Base-by-base conservation (phyloP, 306 rosid species). In the Begonia fuchsioides region DNA sequence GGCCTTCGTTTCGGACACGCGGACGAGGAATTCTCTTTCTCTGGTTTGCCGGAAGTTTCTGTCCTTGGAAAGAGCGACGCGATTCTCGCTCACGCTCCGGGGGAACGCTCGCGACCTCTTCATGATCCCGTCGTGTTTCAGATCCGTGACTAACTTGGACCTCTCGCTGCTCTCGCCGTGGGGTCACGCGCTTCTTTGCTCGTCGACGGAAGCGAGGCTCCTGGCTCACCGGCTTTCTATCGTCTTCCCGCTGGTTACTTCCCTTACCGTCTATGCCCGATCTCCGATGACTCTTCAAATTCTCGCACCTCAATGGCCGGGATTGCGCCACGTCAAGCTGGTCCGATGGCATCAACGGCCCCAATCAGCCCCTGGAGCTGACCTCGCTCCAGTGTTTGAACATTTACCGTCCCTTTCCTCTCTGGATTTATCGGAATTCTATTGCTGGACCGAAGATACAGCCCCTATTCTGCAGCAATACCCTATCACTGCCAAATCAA, bases 311-410 rank as follows among this genome's bases (percentile, higher is more conserved):
- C 79, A 70, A 1, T 90, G 94, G 92, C 95, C 85, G 2, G 72
- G 70, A 43, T 60, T 90, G 60, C 82, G 72, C 68, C 69, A 59
- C 43, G 79, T 77, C 44, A 80, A 74, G 68, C 80, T 90, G 3
- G 79, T 90, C 18, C 76, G 98, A 2, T 85, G 98, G 98, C 98
- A 90, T 65, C 85, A 62, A 59, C 87, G 94, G 9, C 90, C 80
- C 0, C 75, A 57, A 4, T 52, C 69, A 9, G 43, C 11, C 0
- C 56, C 48, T 3, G 92, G 92, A 9, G 65, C 85, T 3, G 95
- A 90, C 61, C 83, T 85, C 68, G 60, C 59, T 38, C 63, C 73
- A 7, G 35, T 90, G 3, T 71, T 90, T 32, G 69, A 63, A 15
- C 72, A 65, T 15, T 90, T 95, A 53, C 66, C 44, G 18, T 55